These are phyloP conservation scores for Fusarium virguliforme DNA, from an alignment of 2,329 filamentous ascomycete genomes.

Conservation along the genomic window DNA sequence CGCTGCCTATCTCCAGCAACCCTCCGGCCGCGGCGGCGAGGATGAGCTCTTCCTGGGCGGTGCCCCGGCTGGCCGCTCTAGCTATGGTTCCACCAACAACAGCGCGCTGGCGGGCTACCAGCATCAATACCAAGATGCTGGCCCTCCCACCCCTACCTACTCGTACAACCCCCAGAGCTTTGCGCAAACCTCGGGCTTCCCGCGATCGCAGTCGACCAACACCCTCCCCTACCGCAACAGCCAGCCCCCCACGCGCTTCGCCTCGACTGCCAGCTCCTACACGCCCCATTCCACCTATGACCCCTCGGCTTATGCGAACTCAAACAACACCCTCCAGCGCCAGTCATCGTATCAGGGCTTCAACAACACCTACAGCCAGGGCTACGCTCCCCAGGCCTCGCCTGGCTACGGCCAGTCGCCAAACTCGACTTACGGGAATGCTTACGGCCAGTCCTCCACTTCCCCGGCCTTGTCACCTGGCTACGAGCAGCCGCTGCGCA, in stretches of 20 bases:
- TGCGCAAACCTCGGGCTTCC: constrained; percentile 55
- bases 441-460: constrained; percentile 49
- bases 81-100: constrained; percentile 63
- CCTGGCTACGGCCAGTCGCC: constrained; percentile 58
- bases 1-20: constrained; percentile 65
- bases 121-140: constrained; percentile 65
- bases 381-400: constrained; percentile 59
- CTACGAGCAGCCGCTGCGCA: constrained; percentile 62
- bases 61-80: constrained; percentile 55
- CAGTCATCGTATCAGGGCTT: constrained; percentile 68
- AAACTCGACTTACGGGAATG: constrained; percentile 54
- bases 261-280: constrained; percentile 61
- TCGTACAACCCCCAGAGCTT: constrained; percentile 83
- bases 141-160: constrained; percentile 63
- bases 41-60: constrained; percentile 78
- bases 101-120: constrained; percentile 68
- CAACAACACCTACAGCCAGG: constrained; percentile 61
- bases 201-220: constrained; percentile 68
- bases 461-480: constrained; percentile 54
- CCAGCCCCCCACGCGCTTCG: constrained; percentile 59
- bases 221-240: constrained; percentile 66
- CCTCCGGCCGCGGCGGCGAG: constrained; percentile 53
- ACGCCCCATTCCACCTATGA: constrained; percentile 71
- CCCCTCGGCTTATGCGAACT: constrained; percentile 71
- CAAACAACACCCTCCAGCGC: constrained; percentile 63